Conservation (phyloP, 257 asterid genomes). For the Mentha longifolia region DNA sequence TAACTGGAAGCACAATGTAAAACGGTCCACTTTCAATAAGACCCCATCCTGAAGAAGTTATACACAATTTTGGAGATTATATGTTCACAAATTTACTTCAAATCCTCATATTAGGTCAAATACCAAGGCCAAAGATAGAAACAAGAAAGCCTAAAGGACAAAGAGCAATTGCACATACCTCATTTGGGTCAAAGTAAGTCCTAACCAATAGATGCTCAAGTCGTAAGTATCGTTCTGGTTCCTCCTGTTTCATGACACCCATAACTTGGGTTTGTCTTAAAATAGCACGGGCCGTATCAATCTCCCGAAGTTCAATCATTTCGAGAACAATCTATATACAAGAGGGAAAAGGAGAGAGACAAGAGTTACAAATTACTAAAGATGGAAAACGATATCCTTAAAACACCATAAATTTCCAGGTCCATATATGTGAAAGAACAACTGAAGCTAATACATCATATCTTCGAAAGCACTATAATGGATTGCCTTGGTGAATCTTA, state of each 20-base stretch:
- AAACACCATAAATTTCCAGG: slow-evolving; percentile 4
- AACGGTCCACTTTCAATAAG: slow-evolving; percentile 10
- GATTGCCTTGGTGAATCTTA: not conserved
- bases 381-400: slow-evolving; percentile 4
- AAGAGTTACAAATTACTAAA: slow-evolving; percentile 20
- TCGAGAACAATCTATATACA: slow-evolving; percentile 79
- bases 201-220: slow-evolving; percentile 95
- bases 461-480: not conserved
- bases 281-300: slow-evolving; percentile 96
- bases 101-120: slow-evolving; percentile 19
- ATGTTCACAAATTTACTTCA: slow-evolving; percentile 1
- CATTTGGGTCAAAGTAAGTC: slow-evolving; percentile 93
- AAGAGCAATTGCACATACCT: slow-evolving; percentile 53
- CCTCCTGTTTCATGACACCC: slow-evolving; percentile 99
- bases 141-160: slow-evolving; percentile 17
- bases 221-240: slow-evolving; percentile 91
- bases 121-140: slow-evolving; percentile 1
- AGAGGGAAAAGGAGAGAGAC: not conserved
- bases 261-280: slow-evolving; percentile 95
- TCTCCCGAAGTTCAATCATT: slow-evolving; percentile 99
- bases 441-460: not conserved
- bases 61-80: not conserved
- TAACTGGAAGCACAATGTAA: not conserved
- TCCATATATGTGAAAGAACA: not conserved
- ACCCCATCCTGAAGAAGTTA: not conserved